Evolutionary conservation across 768 basidiomycete genomes (phyloP), one percentile per base, ranked within the genome.

Genomic region (Cystofilobasidium bisporidii): DNA sequence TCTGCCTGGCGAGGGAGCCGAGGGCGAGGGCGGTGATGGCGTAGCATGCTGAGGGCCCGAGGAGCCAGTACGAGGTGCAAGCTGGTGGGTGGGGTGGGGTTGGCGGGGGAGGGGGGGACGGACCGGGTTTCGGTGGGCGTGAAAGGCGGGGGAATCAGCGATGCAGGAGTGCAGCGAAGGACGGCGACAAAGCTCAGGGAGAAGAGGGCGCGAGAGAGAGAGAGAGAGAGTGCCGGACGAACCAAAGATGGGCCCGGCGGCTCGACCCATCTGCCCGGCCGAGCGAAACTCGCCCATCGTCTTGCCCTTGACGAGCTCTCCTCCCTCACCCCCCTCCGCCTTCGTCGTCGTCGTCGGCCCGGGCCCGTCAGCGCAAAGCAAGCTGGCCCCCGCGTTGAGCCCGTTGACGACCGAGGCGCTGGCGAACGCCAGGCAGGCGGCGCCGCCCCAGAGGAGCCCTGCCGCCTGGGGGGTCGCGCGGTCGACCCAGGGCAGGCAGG

Each of bases 321-420:
- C n/a, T n/a, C n/a, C n/a, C 11, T 36, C 55, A 0, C 86, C 84
- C 53, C 94, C 82, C 67, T 85, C 79, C 1, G 87, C 84, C 71
- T 87, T 83, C 70, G 82, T 80, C 70, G 80, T 78, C 64, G 9
- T 67, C 71, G 15, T 77, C 81, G n/a, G n/a, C n/a, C n/a, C n/a
- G n/a, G n/a, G n/a, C n/a, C n/a, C n/a, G 33, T 91, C 89, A 74
- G 94, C 89, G 71, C 90, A 92, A 77, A 93, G 91, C 71, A 92
- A 76, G 18, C 91, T 92, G 14, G 93, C 94, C 70, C 87, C 85
- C 30, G 92, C 86, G 43, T 91, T 99, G 71, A 99, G 80, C 12
- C 89, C 84, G 74, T 88, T 97, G 70, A 99, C 94, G 60, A 96
- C 93, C 0, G 91, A 96, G 6, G 94, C 93, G 69, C 87, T 88